Percentiles rank a stretch among this genome's conserved stretches.
phyloP scores from a whole-genome alignment of 352 stramenopile species.

The Globisporangium iwayamae region DNA sequence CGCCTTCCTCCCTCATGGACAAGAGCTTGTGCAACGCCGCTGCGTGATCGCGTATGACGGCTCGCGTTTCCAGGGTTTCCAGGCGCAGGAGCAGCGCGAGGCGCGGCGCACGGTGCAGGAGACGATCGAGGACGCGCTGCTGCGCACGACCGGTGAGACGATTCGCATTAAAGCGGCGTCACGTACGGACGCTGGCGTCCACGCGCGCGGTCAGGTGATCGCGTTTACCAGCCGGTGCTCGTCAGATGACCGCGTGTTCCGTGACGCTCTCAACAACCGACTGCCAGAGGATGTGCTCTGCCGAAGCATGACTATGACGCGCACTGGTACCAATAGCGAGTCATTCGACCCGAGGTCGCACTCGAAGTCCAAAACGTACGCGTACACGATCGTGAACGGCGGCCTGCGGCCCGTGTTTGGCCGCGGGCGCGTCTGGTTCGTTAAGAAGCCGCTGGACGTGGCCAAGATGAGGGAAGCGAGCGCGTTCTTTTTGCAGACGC shows the following conservation, averaged over 20 bases:
- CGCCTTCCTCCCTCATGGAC: slow-evolving; percentile 40
- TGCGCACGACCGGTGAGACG: slow-evolving; percentile 61
- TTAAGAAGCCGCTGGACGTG: slow-evolving; percentile 55
- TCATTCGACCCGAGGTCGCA: slow-evolving; percentile 52
- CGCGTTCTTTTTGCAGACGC: slow-evolving; percentile 24
- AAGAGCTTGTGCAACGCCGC: slow-evolving; percentile 21
- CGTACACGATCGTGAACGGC: slow-evolving; percentile 53
- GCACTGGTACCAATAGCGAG: slow-evolving; percentile 4
- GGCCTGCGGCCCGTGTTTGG: slow-evolving; percentile 42
- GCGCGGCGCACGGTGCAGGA: slow-evolving; percentile 66
- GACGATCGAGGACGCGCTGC: slow-evolving; percentile 63
- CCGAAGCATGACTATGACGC: slow-evolving; percentile 20
- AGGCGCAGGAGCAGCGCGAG: slow-evolving; percentile 63
- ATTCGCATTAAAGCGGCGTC: slow-evolving; percentile 84
- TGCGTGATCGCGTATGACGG: slow-evolving; percentile 79
- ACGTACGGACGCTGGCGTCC: slow-evolving; percentile 91
- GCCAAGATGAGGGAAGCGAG: slow-evolving; percentile 45
- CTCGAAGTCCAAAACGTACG: slow-evolving; percentile 60
- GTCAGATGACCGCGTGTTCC: slow-evolving; percentile 39
- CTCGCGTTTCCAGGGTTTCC: slow-evolving; percentile 69
- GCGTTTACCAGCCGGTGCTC: slow-evolving; percentile 82
- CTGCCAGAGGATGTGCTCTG: slow-evolving; percentile 61
- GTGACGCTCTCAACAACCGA: slow-evolving; percentile 71
- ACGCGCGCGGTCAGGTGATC: slow-evolving; percentile 88
- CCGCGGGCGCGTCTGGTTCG: slow-evolving; percentile 56